Base-by-base conservation (phyloP, 176 grass and related monocot species). In the Miscanthus lutarioriparius region DNA sequence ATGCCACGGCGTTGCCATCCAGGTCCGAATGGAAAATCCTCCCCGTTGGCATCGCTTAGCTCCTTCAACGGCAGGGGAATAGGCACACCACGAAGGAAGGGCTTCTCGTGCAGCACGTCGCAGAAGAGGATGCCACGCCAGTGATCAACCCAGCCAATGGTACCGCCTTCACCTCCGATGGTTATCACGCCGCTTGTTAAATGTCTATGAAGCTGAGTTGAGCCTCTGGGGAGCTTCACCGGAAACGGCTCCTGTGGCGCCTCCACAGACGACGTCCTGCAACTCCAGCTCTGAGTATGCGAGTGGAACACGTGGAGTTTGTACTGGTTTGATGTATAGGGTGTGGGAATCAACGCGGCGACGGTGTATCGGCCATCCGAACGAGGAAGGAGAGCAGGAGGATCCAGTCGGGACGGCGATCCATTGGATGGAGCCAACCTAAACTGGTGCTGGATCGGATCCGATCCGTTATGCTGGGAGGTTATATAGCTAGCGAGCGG, bases 301-400 rank as follows among this genome's bases (percentile, higher is more conserved):
- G 81, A 65, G 2, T 83, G 20, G 20, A 64, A 37, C 12, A 64
- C 0, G 10, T 25, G 13, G 8, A 83, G 19, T 0, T 80, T 0
- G 70, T 17, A 36, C 26, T 16, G 27, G 43, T 10, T 0, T 0
- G 0, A n/a, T n/a, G n/a, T n/a, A n/a, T 6, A 20, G 0, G 0
- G 0, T 43, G 26, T 44, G 1, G 7, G 0, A 4, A 17, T 1
- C 56, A 83, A 54, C 72, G 0, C 0, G 13, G 81, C 81, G 20
- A 75, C 12, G 28, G 56, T 83, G 58, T 37, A 75, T 0, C 38
- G 7, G 0, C 66, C 33, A 2, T 23, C 81, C 0, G 25, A 0
- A 3, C 81, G 81, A 36, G 70, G 56, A 35, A 69, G 23, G 33
- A 77, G 3, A n/a, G 17, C 73, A 68, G 16, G 65, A 68, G 7